phyloP scores from a whole-genome alignment of 1,284 basidiomycete genomes.

The Farysia itapuensis region DNA sequence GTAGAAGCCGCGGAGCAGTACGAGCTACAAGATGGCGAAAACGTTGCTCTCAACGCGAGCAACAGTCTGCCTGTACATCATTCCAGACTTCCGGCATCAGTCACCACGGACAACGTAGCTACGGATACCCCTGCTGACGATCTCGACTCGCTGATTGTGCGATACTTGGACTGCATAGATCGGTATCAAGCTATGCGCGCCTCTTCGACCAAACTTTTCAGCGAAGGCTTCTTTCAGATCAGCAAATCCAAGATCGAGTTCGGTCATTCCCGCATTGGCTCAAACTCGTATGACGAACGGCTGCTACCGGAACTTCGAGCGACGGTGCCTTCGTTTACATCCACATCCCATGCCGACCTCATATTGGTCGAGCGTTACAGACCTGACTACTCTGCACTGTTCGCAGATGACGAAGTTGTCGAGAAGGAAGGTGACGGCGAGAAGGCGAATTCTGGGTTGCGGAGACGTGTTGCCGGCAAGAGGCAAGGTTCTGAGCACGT shows the following conservation, averaged over 20 bases:
- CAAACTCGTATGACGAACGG: constrained; percentile 37
- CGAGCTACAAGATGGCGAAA: constrained; percentile 4
- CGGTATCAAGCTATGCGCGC: constrained; percentile 16
- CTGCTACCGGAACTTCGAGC: constrained; percentile 10
- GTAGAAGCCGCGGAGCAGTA: background rate
- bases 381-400: background rate
- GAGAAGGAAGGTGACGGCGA: background rate
- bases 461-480: background rate
- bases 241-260: constrained; percentile 41
- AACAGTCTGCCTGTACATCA: constrained; percentile 26
- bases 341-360: no score
- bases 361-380: background rate
- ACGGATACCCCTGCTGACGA: background rate
- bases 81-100: constrained; percentile 10
- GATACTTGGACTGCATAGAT: constrained; percentile 40
- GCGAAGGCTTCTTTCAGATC: constrained; percentile 29
- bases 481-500: background rate
- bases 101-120: background rate
- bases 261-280: constrained; percentile 21
- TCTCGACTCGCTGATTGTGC: constrained; percentile 16
- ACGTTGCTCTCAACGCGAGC: background rate
- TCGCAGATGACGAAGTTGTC: background rate
- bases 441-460: background rate
- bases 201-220: constrained; percentile 1
- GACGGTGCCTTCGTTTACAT: no score